Evolutionary conservation across 352 stramenopile species (phyloP).

Genomic region (Thalassiosira exigua): DNA sequence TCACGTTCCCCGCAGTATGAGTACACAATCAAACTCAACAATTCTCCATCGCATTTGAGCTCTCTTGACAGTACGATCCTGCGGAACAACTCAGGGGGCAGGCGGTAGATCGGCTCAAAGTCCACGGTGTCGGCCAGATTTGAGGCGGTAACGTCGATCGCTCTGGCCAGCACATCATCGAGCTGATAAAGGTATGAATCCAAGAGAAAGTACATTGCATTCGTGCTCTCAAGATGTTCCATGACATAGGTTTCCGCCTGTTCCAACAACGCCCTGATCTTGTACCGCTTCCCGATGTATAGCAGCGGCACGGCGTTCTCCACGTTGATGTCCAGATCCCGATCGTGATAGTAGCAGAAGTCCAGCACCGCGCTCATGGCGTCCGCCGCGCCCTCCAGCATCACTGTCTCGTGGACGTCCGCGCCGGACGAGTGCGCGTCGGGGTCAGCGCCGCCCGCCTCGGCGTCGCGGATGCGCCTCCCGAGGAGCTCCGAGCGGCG

Average conservation of each 20-base stretch:
- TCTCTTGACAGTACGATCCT: conserved; percentile 51
- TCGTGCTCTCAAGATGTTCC: conserved; percentile 37
- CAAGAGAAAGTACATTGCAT: conserved; percentile 48
- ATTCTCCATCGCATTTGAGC: conserved; percentile 50
- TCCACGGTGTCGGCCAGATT: conserved; percentile 47
- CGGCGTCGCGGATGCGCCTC: conserved; percentile 50
- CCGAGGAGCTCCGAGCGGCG: conserved; percentile 48
- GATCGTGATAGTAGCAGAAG: conserved; percentile 54
- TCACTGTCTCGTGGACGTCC: no score
- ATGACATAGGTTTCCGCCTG: conserved; percentile 43
- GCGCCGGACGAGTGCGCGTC: no score
- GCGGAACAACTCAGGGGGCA: conserved; percentile 44
- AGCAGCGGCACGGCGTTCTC: conserved; percentile 52
- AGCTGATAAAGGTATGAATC: conserved; percentile 50
- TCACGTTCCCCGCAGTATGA: conserved; percentile 58
- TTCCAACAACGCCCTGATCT: conserved; percentile 45
- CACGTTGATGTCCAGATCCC: conserved; percentile 44
- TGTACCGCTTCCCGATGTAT: conserved; percentile 53
- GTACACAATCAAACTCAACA: conserved; percentile 60
- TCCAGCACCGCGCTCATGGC: conserved; percentile 44
- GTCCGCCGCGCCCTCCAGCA: conserved; percentile 47
- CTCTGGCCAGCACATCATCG: conserved; percentile 52
- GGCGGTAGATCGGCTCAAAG: conserved; percentile 56
- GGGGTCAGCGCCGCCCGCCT: conserved; percentile 11
- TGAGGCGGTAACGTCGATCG: conserved; percentile 55